Evolutionary conservation across 306 rosid species (phyloP), one percentile per base, ranked within the genome.

Genomic region (Castanea mollissima): DNA sequence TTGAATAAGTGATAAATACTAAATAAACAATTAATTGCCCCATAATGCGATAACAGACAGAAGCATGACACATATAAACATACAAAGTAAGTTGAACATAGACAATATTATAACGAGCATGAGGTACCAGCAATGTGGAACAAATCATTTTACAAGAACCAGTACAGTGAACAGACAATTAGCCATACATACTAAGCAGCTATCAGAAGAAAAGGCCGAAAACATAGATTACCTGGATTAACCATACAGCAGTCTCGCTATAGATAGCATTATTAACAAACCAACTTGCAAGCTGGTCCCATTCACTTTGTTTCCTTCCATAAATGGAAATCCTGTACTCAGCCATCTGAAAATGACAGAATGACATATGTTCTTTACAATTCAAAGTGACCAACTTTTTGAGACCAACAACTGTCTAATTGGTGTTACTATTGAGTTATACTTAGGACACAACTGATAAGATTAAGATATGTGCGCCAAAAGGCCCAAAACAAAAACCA

Each of bases 241-340:
- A 76, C 98, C 98, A 93, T 60, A 93, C 91, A 21, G 93, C 97
- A 81, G 87, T 93, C 79, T 91, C 92, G 78, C 97, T 91, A 55
- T 91, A 82, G 19, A 93, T 87, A 70, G 87, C 76, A 83, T 93
- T 91, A 84, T 93, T 93, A 44, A 93, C 97, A 82, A 93, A 87
- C 98, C 98, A 93, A 85, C 98, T 91, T 31, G 98, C 98, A 81
- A 93, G 74, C 79, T 93, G 98, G 75, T 91, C 97, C 98, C 98
- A 93, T 84, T 91, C 98, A 81, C 98, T 91, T 82, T 90, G 92
- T 78, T 93, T 93, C 85, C 98, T 88, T 80, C 98, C 98, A 85
- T 93, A 93, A 20, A 93, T 86, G 19, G 98, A 93, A 78, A 93
- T 87, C 89, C 98, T 87, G 84, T 93, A 93, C 85, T 93, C 98